These are phyloP conservation scores for Saccharomycopsis oosterbeekiorum DNA, from an alignment of 805 yeast species.

Conservation along the genomic window DNA sequence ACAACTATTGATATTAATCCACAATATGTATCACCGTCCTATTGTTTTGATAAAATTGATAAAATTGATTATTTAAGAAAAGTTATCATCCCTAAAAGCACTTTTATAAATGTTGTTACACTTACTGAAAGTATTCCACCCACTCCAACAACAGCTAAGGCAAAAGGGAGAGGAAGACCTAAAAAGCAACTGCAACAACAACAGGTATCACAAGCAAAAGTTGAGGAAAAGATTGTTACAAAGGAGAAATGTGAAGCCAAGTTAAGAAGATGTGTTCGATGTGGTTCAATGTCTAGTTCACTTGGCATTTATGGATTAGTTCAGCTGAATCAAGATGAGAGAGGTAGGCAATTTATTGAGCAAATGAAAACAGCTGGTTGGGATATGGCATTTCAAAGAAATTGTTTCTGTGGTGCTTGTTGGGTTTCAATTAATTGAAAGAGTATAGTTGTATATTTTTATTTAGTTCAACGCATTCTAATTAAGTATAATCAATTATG, in stretches of 20 bases:
- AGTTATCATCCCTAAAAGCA: conserved; percentile 1
- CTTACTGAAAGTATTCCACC: neutral
- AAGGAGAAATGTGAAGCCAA: neutral
- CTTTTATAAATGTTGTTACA: neutral
- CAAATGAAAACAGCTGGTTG: conserved; percentile 8
- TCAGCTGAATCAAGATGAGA: neutral
- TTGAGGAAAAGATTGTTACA: neutral
- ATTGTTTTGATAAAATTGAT: conserved; percentile 2
- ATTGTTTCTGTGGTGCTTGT: conserved; percentile 16
- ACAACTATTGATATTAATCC: neutral
- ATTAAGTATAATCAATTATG: too few relatives aligned
- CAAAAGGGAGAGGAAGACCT: neutral
- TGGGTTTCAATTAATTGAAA: conserved; percentile 8
- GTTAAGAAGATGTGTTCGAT: conserved; percentile 14
- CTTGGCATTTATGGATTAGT: conserved; percentile 4
- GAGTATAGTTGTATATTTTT: neutral
- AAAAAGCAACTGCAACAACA: neutral
- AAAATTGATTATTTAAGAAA: conserved; percentile 14
- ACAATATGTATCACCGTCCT: conserved; percentile 1
- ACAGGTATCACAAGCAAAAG: neutral
- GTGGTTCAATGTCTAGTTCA: conserved; percentile 14
- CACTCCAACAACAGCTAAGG: neutral
- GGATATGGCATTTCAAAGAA: conserved; percentile 16
- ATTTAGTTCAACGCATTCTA: too few relatives aligned
- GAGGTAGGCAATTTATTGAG: neutral